phyloP scores from a whole-genome alignment of 176 grass and related monocot species.

The Musa beccarii region DNA sequence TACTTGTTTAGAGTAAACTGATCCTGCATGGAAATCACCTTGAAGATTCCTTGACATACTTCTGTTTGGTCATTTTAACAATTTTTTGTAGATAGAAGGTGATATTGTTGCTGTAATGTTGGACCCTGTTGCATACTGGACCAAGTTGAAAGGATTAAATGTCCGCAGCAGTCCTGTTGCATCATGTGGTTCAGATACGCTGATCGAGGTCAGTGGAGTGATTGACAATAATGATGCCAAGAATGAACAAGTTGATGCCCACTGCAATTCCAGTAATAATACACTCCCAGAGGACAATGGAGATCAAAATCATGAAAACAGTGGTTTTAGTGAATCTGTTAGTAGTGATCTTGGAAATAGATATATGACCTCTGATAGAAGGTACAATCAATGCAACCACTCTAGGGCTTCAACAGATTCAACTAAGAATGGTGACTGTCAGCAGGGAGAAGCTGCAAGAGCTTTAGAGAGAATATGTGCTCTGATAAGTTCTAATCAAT shows the following conservation, averaged over 20 bases:
- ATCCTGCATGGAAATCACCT: neutral
- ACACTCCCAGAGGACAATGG: conserved; percentile 25
- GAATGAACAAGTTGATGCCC: conserved; percentile 33
- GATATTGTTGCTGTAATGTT: conserved; percentile 73
- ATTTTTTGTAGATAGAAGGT: conserved; percentile 66
- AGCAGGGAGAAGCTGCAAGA: conserved; percentile 41
- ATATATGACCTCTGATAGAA: neutral
- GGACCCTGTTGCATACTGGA: conserved; percentile 67
- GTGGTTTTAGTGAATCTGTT: conserved; percentile 65
- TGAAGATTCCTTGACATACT: conserved; percentile 14
- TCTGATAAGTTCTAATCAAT: conserved; percentile 54
- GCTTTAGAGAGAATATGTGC: conserved; percentile 58
- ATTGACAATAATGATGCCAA: conserved; percentile 28
- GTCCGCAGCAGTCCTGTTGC: conserved; percentile 29
- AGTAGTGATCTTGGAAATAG: conserved; percentile 17
- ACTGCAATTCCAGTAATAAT: conserved; percentile 30
- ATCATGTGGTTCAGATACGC: conserved; percentile 27
- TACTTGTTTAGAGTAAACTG: neutral
- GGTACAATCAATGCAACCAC: conserved; percentile 38
- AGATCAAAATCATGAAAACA: conserved; percentile 49
- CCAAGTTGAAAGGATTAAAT: conserved; percentile 62
- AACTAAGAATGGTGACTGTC: conserved; percentile 9
- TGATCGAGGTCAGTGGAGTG: conserved; percentile 35
- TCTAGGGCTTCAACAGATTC: conserved; percentile 20
- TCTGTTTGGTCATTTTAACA: conserved; percentile 8